phyloP scores from a whole-genome alignment of 495 filamentous ascomycete species.

The Penicillium manginii region DNA sequence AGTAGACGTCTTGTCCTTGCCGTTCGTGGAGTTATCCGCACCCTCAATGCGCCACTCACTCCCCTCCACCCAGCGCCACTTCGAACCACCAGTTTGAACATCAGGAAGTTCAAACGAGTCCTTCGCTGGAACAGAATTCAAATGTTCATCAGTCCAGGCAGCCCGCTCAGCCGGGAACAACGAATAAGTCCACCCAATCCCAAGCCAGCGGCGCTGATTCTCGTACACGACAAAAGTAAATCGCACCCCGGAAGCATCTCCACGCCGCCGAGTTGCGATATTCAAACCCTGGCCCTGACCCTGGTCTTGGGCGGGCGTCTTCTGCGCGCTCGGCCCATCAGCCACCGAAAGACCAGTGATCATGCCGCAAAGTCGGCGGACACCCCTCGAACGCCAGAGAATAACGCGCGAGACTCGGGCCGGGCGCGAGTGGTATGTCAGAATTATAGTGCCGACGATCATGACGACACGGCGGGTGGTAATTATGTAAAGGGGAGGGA shows the following conservation, averaged over 20 bases:
- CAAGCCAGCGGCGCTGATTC: constrained; percentile 95
- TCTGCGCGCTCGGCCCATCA: constrained; percentile 31
- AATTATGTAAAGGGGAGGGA: constrained; percentile 82
- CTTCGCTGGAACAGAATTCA: constrained; percentile 75
- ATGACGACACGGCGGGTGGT: constrained; percentile 85
- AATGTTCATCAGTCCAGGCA: constrained; percentile 94
- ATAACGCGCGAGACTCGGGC: constrained; percentile 84
- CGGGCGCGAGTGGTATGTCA: constrained; percentile 90
- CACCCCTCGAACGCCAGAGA: constrained; percentile 80
- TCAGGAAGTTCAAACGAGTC: constrained; percentile 87
- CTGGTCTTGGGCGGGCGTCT: constrained; percentile 42
- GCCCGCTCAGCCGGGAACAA: constrained; percentile 86
- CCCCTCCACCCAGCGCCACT: constrained; percentile 87
- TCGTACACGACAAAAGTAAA: constrained; percentile 97
- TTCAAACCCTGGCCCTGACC: constrained; percentile 50
- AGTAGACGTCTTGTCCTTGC: constrained; percentile 51
- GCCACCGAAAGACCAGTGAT: constrained; percentile 82
- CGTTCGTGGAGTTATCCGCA: constrained; percentile 49
- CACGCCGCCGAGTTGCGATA: constrained; percentile 55
- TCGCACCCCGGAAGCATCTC: constrained; percentile 72
- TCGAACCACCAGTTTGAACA: constrained; percentile 76
- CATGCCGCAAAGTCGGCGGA: constrained; percentile 66
- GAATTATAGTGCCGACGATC: constrained; percentile 73
- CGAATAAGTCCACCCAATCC: constrained; percentile 91
- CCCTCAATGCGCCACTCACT: constrained; percentile 90